A percentile compares a stretch with the other conserved stretches of the same genome.
phyloP scores from a whole-genome alignment of 495 filamentous ascomycete genomes.

The Penicillium ochrochloron region DNA sequence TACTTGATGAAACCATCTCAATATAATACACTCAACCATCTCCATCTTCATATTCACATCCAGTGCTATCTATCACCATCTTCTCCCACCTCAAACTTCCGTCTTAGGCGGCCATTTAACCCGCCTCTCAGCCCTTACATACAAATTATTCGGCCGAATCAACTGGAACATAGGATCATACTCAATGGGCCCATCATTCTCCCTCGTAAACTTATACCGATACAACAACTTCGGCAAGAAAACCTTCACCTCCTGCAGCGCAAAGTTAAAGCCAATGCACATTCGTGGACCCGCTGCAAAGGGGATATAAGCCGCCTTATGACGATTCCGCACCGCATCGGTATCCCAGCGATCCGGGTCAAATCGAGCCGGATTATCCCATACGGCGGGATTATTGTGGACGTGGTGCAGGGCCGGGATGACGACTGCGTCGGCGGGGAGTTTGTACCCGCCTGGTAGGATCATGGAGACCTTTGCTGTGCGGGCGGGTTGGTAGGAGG shows the following conservation, averaged over 20 bases:
- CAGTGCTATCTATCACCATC: not conserved
- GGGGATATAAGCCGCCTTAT: constrained; percentile 51
- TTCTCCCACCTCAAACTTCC: constrained; percentile 1
- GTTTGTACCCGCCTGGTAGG: constrained; percentile 57
- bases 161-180: constrained; percentile 62
- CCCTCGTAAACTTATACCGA: constrained; percentile 53
- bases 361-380: constrained; percentile 56
- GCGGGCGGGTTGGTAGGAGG: constrained; percentile 58
- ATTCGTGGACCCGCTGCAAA: constrained; percentile 54
- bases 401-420: constrained; percentile 53
- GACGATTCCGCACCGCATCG: constrained; percentile 49
- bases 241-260: constrained; percentile 56
- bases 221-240: constrained; percentile 55
- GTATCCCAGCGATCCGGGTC: constrained; percentile 60
- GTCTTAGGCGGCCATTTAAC: constrained; percentile 30
- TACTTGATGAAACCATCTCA: not conserved
- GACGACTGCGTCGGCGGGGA: constrained; percentile 49
- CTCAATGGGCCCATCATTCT: constrained; percentile 44
- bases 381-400: constrained; percentile 54
- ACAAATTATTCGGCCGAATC: constrained; percentile 57
- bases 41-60: not conserved
- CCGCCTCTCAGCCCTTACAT: constrained; percentile 44
- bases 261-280: constrained; percentile 64
- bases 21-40: not conserved
- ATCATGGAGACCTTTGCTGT: constrained; percentile 54